Evolutionary conservation across 2,329 filamentous ascomycete species (phyloP).

Genomic region (Lachnellula occidentalis): DNA sequence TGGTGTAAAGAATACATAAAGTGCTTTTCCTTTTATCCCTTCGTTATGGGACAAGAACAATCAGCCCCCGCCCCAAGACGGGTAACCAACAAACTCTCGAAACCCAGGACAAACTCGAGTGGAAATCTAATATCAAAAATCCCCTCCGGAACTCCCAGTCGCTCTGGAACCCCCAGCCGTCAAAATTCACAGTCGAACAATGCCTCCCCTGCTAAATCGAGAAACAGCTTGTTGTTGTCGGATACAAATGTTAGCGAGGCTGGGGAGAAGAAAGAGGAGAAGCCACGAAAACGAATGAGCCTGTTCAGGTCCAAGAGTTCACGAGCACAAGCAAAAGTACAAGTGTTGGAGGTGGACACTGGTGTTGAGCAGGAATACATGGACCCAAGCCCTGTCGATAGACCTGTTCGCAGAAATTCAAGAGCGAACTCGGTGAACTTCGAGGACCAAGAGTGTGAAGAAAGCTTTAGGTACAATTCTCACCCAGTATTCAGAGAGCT

Average conservation of each 20-base stretch:
- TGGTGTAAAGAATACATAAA: not conserved
- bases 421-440: not conserved
- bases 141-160: constrained; percentile 10
- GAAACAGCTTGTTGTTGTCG: constrained; percentile 8
- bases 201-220: constrained; percentile 10
- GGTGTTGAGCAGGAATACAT: constrained; percentile 1
- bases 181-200: constrained; percentile 20
- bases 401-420: constrained; percentile 4
- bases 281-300: constrained; percentile 15
- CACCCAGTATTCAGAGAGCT: not conserved
- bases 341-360: constrained; percentile 1
- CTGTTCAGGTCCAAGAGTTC: constrained; percentile 25
- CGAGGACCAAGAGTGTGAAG: not conserved
- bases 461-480: not conserved
- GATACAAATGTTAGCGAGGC: constrained; percentile 1
- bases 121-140: constrained; percentile 15
- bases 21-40: not conserved
- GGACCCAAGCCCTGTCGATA: constrained; percentile 7
- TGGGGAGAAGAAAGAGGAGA: constrained; percentile 2
- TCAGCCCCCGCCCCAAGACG: constrained; percentile 18
- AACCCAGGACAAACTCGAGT: constrained; percentile 27
- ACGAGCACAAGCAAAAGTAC: constrained; percentile 5
- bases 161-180: constrained; percentile 13
- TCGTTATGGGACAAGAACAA: constrained; percentile 28
- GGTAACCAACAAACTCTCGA: constrained; percentile 27